Percentiles rank a stretch among this genome's conserved stretches.
Evolutionary conservation across 148 eudicot genomes (phyloP).

Genomic region (Chenopodium album): DNA sequence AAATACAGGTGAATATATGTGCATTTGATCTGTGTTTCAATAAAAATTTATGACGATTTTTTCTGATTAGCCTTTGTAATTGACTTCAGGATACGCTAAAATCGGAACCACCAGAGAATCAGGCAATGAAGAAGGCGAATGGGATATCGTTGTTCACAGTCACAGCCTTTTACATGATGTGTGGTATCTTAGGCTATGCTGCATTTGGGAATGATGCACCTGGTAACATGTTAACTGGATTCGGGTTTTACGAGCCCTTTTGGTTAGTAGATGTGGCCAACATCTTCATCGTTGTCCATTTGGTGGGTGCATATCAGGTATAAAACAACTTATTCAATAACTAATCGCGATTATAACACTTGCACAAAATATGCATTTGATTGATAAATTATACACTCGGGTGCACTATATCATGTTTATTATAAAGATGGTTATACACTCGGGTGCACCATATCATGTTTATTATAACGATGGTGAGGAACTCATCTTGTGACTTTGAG

Average conservation of each 20-base stretch:
- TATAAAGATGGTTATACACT: background rate
- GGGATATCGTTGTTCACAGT: background rate
- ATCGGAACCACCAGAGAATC: background rate
- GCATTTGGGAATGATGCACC: background rate
- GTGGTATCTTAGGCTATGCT: background rate
- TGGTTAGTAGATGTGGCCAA: background rate
- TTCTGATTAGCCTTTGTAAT: background rate
- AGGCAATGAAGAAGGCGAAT: background rate
- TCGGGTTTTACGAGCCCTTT: background rate
- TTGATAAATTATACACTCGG: background rate
- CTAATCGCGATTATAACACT: too few species aligned
- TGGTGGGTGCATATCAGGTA: background rate
- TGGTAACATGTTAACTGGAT: background rate
- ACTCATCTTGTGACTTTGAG: too few species aligned
- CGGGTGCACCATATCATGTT: background rate
- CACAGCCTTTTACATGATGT: background rate
- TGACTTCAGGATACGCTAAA: background rate
- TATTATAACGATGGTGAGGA: too few species aligned
- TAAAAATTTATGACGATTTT: background rate
- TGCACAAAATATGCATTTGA: too few species aligned
- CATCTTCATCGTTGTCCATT: background rate
- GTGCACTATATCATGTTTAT: background rate
- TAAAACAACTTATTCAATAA: background rate
- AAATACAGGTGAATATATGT: slow-evolving; percentile 50
- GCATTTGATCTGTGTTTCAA: background rate